Conservation (phyloP, 805 yeast species). For the Saccharomyces eubayanus region DNA sequence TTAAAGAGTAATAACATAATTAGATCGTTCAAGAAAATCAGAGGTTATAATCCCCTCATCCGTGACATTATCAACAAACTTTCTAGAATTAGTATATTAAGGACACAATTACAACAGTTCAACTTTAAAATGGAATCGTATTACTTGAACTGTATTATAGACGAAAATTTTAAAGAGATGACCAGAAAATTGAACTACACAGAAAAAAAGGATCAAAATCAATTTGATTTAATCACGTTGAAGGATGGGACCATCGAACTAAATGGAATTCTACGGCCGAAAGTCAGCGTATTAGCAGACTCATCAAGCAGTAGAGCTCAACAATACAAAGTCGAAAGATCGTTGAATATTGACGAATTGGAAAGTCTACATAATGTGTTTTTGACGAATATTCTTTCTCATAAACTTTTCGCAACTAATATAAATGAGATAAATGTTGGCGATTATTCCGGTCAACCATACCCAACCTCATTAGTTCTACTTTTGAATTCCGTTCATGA, state of each 20-base stretch:
- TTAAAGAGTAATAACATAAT: conserved; percentile 29
- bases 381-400: conserved; percentile 21
- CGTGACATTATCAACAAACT: conserved; percentile 25
- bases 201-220: conserved; percentile 25
- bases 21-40: conserved; percentile 21
- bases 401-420: conserved; percentile 19
- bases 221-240: conserved; percentile 27
- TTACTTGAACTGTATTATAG: conserved; percentile 28
- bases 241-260: conserved; percentile 23
- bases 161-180: conserved; percentile 25
- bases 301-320: background rate
- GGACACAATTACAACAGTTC: conserved; percentile 31
- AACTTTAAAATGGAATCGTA: conserved; percentile 27
- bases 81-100: conserved; percentile 25
- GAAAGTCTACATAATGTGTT: conserved; percentile 31
- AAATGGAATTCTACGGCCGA: conserved; percentile 28
- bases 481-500: conserved; percentile 33
- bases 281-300: conserved; percentile 12
- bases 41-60: conserved; percentile 18
- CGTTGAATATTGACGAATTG: conserved; percentile 42
- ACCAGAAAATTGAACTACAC: conserved; percentile 30
- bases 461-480: conserved; percentile 36
- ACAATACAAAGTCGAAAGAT: background rate
- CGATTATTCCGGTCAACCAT: conserved; percentile 32
- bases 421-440: conserved; percentile 26